Conservation (phyloP, 164 flowering plant genomes). For the Chimonanthus salicifolius region DNA sequence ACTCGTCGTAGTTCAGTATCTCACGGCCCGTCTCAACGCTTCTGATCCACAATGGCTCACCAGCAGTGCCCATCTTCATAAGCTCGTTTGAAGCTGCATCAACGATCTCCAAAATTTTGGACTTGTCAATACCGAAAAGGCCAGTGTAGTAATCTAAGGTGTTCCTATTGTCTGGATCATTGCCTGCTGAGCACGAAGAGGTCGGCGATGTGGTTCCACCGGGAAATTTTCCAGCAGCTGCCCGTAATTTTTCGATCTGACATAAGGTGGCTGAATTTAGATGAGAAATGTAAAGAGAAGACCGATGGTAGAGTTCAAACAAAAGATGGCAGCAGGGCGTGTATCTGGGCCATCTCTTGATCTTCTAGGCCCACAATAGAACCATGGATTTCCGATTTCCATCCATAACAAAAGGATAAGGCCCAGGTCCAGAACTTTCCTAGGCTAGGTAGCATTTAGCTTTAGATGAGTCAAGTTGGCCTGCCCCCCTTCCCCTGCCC, state of each 20-base stretch:
- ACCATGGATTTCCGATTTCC: no score
- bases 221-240: conserved; percentile 42
- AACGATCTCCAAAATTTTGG: conserved; percentile 57
- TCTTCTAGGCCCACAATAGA: no score
- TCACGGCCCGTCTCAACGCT: conserved; percentile 95
- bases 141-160: conserved; percentile 72
- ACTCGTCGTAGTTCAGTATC: conserved; percentile 94
- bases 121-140: conserved; percentile 68
- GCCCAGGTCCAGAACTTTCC: no score
- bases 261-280: neutral
- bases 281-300: no score
- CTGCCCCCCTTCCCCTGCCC: no score
- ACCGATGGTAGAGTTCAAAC: no score
- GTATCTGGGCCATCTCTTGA: no score
- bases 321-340: no score
- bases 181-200: conserved; percentile 55
- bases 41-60: conserved; percentile 82
- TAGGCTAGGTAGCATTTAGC: no score
- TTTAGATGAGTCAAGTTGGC: no score
- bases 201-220: conserved; percentile 45
- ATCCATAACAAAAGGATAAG: no score
- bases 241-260: conserved; percentile 69
- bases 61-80: conserved; percentile 65
- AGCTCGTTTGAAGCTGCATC: conserved; percentile 66
- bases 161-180: conserved; percentile 56